Evolutionary conservation across 2,329 filamentous ascomycete species (phyloP).

Genomic region (Talaromyces sp.): DNA sequence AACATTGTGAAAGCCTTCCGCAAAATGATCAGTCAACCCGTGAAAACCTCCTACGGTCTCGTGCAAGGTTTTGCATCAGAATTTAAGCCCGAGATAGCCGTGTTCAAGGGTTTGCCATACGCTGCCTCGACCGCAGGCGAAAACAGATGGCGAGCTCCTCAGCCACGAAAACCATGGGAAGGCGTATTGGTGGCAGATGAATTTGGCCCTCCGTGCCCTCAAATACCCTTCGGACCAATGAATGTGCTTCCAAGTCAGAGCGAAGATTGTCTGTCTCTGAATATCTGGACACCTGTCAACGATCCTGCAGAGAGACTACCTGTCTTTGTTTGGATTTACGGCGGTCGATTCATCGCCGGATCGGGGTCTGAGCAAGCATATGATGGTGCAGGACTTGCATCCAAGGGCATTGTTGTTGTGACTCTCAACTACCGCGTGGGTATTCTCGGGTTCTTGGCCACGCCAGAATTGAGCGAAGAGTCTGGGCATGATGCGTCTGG

Average conservation of each 20-base stretch:
- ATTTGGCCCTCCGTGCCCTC: background rate
- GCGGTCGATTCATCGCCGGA: conserved; percentile 24
- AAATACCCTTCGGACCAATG: background rate
- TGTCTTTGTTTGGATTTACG: conserved; percentile 20
- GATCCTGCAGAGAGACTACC: conserved; percentile 27
- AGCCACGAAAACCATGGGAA: background rate
- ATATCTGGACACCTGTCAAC: conserved; percentile 32
- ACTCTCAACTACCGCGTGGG: conserved; percentile 25
- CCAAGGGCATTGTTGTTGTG: conserved; percentile 22
- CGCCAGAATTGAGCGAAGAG: conserved; percentile 22
- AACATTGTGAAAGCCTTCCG: background rate
- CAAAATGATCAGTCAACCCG: conserved; percentile 3
- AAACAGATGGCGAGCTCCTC: background rate
- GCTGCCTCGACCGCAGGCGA: conserved; percentile 5
- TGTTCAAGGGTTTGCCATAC: background rate
- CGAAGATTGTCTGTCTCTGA: conserved; percentile 36
- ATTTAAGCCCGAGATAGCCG: background rate
- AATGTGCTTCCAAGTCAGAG: conserved; percentile 17
- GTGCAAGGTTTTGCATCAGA: background rate
- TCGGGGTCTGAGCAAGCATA: conserved; percentile 20
- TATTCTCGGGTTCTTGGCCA: conserved; percentile 21
- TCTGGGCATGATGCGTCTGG: conserved; percentile 2
- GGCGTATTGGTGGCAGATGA: background rate
- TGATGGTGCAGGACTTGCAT: conserved; percentile 21
- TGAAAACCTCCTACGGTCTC: background rate